phyloP scores from a whole-genome alignment of 495 filamentous ascomycete species.

The Gamarada debralockiae region DNA sequence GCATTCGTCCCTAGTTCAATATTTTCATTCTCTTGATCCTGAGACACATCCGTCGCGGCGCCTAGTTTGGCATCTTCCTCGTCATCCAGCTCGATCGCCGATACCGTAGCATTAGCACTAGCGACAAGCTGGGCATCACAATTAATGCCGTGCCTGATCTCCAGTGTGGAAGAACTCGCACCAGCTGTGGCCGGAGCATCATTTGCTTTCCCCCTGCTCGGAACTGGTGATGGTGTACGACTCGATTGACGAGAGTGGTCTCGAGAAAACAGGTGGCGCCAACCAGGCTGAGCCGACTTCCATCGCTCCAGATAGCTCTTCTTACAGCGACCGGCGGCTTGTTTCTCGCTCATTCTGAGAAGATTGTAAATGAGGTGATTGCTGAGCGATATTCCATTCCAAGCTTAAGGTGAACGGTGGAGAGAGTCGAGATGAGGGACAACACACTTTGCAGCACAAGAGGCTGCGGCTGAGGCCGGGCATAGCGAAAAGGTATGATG shows the following conservation, averaged over 20 bases:
- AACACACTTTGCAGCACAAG: not conserved
- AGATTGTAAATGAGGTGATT: not conserved
- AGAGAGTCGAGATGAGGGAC: conserved; percentile 1
- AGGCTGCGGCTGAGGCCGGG: not conserved
- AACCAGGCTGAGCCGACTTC: not conserved
- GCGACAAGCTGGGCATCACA: not conserved
- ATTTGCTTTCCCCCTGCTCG: not conserved
- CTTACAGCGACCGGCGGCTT: not conserved
- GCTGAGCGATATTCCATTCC: not conserved
- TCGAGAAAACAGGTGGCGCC: conserved; percentile 1
- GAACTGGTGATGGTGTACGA: conserved; percentile 1
- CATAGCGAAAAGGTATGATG: not conserved
- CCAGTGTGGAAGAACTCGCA: conserved; percentile 2
- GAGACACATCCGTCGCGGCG: not conserved
- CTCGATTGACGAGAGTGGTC: conserved; percentile 1
- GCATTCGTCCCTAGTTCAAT: not conserved
- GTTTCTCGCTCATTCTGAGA: conserved; percentile 1
- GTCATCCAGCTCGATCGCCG: not conserved
- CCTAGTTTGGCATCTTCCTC: not conserved
- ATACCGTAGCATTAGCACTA: not conserved
- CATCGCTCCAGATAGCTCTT: not conserved
- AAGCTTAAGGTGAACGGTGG: not conserved
- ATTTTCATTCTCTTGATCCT: not conserved
- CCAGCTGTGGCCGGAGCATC: not conserved
- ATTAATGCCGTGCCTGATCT: not conserved